Evolutionary conservation across 495 filamentous ascomycete species (phyloP), one percentile per base, ranked within the genome.

Genomic region (Talaromyces wortmannii): DNA sequence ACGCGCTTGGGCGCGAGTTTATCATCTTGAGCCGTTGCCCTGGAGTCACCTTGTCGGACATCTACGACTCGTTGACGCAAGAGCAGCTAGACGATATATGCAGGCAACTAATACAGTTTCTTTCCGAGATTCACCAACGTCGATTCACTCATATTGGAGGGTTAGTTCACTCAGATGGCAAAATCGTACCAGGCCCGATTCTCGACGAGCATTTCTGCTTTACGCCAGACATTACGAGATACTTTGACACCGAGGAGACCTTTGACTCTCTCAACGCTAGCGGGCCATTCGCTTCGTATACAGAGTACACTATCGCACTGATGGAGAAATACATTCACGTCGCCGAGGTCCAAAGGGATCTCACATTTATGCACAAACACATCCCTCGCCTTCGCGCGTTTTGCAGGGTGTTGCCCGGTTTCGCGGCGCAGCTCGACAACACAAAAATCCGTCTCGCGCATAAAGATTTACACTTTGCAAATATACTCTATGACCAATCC

Each of bases 391-490:
- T 72, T 12, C 29, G 55, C 42, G 53, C 57, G 4, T 65, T 66
- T 23, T 15, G 54, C 10, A 42, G 31, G 12, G 51, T 30, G 45
- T 40, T 63, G 6, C 18, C 55, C 6, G 40, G 11, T 15, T 29
- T 8, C 16, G 46, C 40, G 33, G 32, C 7, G 50, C 15, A 66
- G 53, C 61, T 73, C 11, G 62, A 71, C 52, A 17, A 53, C 2
- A 61, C 59, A 8, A 44, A 32, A 8, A 60, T 60, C 31, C n/a
- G 61, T 4, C 55, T 73, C 8, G 63, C 65, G 7, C 70, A 74
- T 55, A 69, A 67, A 52, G 68, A 74, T 57, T 53, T 74, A 45
- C 69, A 72, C 53, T 69, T 72, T 50, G 68, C 58, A 2, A 72
- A 73, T 31, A 62, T 74, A 18, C 56, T 72, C 54, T 70, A 50